These are phyloP conservation scores for Boletus semigastroideus DNA, from an alignment of 1,284 basidiomycete species.

Conservation along the genomic window DNA sequence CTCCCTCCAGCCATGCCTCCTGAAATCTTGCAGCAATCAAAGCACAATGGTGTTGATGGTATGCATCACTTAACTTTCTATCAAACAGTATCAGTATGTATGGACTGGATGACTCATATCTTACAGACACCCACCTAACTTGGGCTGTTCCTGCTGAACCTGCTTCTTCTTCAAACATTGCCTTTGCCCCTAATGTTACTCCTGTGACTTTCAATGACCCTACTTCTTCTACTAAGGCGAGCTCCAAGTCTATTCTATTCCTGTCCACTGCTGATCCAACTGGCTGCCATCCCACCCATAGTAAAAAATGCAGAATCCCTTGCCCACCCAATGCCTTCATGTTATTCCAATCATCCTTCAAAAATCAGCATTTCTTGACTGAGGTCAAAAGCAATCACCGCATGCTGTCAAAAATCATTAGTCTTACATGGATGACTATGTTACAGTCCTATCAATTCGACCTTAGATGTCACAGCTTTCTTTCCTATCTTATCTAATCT, in stretches of 20 bases:
- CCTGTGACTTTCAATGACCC: constrained; percentile 58
- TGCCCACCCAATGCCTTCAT: constrained; percentile 90
- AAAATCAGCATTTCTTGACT: constrained; percentile 69
- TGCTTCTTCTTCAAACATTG: constrained; percentile 42
- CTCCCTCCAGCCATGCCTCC: constrained; percentile 48
- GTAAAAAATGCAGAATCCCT: constrained; percentile 73
- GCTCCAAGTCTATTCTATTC: constrained; percentile 42
- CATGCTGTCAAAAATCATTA: constrained; percentile 72
- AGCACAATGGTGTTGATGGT: constrained; percentile 47
- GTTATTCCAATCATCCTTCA: constrained; percentile 80
- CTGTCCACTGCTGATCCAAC: constrained; percentile 41
- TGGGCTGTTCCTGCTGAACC: constrained; percentile 53
- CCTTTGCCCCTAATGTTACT: constrained; percentile 59
- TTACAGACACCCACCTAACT: constrained; percentile 48
- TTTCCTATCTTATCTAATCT: too few species aligned
- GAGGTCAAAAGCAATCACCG: constrained; percentile 80
- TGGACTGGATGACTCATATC: constrained; percentile 18
- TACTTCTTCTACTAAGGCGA: constrained; percentile 30
- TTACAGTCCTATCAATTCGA: too few species aligned
- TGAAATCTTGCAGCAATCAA: constrained; percentile 48
- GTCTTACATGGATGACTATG: constrained; percentile 75
- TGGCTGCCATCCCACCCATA: constrained; percentile 43
- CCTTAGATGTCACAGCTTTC: too few species aligned
- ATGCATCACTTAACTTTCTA: background rate
- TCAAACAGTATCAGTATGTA: background rate